Base-by-base conservation (phyloP, 371 early-diverging fungal species). In the Mortierella sp. region DNA sequence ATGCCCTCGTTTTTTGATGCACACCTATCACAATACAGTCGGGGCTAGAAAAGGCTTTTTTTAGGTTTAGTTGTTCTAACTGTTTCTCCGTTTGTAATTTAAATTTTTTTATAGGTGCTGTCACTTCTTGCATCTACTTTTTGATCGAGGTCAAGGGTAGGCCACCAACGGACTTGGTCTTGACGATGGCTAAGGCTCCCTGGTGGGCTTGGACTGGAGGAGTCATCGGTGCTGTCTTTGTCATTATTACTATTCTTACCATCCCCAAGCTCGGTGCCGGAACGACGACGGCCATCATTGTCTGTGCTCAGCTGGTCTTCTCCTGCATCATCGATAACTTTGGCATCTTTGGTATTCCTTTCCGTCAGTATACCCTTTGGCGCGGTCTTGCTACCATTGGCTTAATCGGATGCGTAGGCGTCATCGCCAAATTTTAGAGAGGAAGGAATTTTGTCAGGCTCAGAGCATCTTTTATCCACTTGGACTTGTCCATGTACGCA, bases 271-370 rank as follows among this genome's bases (percentile, higher is more conserved):
- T 87, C 12, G 87, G 89, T 10, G 82, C 87, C 32, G 86, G 84
- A 53, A 88, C 88, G 3, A 66, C 75, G 7, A 60, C 68, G 12
- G 87, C 87, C 66, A 84, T 88, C 15, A 85, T 87, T 61, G 86
- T 88, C 34, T 85, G 85, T 47, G 70, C 87, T 32, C 85, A 87
- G 66, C 67, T 88, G 76, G 60, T 86, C 8, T 82, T 80, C 65
- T 86, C 87, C 12, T 87, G 87, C 67, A 31, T 88, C 22, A 87
- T 87, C 59, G 86, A 88, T 66, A 73, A 86, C 53, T 88, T 85
- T 68, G 75, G 75, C 3, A 32, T 87, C 45, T 76, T 86, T 28
- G 88, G 85, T 8, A 76, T 85, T 35, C 23, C 68, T 6, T 72
- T 54, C 68, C 72, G 86, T 32, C 64, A 75, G 9, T 88, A 78